Evolutionary conservation across 2,329 filamentous ascomycete genomes (phyloP).

Genomic region (Ilyonectria destructans): DNA sequence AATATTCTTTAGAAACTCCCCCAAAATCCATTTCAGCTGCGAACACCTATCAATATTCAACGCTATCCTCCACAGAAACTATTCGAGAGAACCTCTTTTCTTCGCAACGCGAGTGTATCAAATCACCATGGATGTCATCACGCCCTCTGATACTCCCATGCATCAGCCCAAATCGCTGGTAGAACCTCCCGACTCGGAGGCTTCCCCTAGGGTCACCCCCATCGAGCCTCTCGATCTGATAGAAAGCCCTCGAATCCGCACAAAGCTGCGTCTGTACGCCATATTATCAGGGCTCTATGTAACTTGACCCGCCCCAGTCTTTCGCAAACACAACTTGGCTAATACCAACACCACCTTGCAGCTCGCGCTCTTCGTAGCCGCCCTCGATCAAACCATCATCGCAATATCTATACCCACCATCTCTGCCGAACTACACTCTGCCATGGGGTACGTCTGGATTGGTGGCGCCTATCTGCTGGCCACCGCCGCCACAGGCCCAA

Average conservation of each 20-base stretch:
- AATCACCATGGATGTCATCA: conserved; percentile 1
- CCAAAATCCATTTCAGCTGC: background rate
- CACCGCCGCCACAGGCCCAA: conserved; percentile 10
- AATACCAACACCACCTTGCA: background rate
- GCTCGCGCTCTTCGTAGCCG: conserved; percentile 13
- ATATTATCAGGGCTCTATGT: conserved; percentile 22
- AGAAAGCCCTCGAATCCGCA: conserved; percentile 12
- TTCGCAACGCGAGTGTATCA: background rate
- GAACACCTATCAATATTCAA: background rate
- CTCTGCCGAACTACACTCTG: conserved; percentile 13
- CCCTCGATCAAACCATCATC: conserved; percentile 23
- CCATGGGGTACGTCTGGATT: conserved; percentile 28
- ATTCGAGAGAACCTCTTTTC: background rate
- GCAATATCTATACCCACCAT: conserved; percentile 29
- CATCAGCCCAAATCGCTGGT: background rate
- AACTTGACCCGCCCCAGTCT: background rate
- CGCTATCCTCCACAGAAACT: background rate
- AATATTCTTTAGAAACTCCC: background rate
- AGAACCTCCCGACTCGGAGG: background rate
- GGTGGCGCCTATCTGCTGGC: conserved; percentile 26
- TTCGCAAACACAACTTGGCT: background rate
- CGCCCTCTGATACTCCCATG: background rate
- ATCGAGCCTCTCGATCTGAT: conserved; percentile 6
- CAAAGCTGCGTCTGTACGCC: conserved; percentile 19
- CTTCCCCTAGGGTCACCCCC: background rate